Percentiles rank a stretch among this genome's conserved stretches.
phyloP scores from a whole-genome alignment of 2,329 filamentous ascomycete genomes.

The Curvularia sp. region DNA sequence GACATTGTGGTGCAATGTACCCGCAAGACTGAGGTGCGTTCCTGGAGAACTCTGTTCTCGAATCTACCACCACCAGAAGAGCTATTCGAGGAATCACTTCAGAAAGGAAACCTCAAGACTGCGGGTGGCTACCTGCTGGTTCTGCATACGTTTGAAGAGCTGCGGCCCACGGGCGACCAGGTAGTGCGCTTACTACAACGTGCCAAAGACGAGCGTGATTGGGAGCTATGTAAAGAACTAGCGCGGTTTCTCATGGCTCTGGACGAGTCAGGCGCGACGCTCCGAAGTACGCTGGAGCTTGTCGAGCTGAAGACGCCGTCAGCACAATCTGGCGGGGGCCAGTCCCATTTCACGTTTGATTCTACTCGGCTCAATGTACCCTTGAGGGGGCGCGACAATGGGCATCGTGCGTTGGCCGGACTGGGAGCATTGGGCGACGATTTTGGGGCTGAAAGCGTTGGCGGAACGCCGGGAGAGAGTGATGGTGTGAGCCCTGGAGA shows the following conservation, averaged over 20 bases:
- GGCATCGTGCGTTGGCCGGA: constrained; percentile 1
- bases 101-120: constrained; percentile 86
- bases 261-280: constrained; percentile 81
- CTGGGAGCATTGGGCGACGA: constrained; percentile 3
- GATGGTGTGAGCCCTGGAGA: constrained; percentile 27
- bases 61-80: constrained; percentile 90
- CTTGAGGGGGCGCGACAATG: constrained; percentile 14
- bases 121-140: constrained; percentile 96
- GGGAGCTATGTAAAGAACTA: constrained; percentile 94
- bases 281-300: constrained; percentile 72
- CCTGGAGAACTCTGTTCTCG: constrained; percentile 91
- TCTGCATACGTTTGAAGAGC: constrained; percentile 76
- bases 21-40: constrained; percentile 92
- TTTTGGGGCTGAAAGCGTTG: constrained; percentile 7
- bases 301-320: constrained; percentile 47
- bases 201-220: constrained; percentile 85
- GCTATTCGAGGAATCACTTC: constrained; percentile 90
- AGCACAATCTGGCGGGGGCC: constrained; percentile 30
- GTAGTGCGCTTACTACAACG: constrained; percentile 80
- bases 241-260: constrained; percentile 94
- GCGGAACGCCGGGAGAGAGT: constrained; percentile 23
- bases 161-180: constrained; percentile 71
- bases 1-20: constrained; percentile 97
- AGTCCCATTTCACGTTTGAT: constrained; percentile 45
- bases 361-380: constrained; percentile 40